These are phyloP conservation scores for Hygrophorus pudorinus DNA, from an alignment of 768 basidiomycete genomes.

Conservation along the genomic window DNA sequence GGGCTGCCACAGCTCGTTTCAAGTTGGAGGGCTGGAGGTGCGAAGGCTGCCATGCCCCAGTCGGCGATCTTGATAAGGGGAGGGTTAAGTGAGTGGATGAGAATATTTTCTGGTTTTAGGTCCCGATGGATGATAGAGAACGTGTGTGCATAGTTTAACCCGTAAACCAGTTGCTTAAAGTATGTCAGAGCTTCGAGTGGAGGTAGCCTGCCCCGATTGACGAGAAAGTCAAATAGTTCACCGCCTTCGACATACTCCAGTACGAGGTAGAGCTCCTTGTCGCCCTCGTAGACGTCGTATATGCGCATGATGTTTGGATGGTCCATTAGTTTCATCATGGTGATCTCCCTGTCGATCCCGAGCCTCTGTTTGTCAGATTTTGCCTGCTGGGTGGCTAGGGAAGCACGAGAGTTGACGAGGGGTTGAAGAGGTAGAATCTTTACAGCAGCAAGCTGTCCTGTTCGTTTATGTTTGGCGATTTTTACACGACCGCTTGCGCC, in stretches of 20 bases:
- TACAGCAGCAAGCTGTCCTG: conserved; percentile 88
- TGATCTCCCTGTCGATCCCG: conserved; percentile 89
- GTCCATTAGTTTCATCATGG: conserved; percentile 99
- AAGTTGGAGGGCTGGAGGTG: conserved; percentile 72
- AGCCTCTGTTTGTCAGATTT: conserved; percentile 76
- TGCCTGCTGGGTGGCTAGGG: conserved; percentile 52
- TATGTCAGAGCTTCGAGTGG: conserved; percentile 78
- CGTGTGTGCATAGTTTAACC: conserved; percentile 92
- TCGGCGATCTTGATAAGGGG: conserved; percentile 93
- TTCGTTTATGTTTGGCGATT: conserved; percentile 77
- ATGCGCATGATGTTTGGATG: conserved; percentile 95
- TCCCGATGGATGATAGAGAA: conserved; percentile 98
- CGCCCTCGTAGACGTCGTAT: conserved; percentile 92
- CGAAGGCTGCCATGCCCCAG: conserved; percentile 98
- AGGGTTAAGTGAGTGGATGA: conserved; percentile 74
- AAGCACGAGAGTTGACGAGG: conserved; percentile 61
- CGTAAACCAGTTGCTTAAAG: conserved; percentile 94
- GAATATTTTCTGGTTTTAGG: conserved; percentile 94
- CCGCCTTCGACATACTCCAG: conserved; percentile 95
- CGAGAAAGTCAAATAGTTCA: conserved; percentile 93
- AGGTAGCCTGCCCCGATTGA: conserved; percentile 75
- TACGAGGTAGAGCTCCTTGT: conserved; percentile 83
- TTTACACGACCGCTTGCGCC: conserved; percentile 92
- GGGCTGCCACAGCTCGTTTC: conserved; percentile 96
- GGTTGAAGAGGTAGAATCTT: conserved; percentile 89